phyloP scores from a whole-genome alignment of 306 rosid genomes.

The Rosa lucieae region DNA sequence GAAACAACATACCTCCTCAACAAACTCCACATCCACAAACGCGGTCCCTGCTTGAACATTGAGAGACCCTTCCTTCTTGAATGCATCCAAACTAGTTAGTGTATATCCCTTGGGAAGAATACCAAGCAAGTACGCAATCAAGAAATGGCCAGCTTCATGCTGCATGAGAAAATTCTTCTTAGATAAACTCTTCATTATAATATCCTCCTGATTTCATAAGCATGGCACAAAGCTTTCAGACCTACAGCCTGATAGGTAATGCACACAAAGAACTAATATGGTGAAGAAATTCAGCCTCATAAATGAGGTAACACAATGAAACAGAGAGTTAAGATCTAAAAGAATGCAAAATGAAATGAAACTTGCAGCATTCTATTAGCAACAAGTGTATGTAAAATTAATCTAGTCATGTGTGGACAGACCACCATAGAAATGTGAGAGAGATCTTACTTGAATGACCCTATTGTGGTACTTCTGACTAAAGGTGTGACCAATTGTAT shows the following conservation, averaged over 20 bases:
- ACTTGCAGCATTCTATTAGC: background rate
- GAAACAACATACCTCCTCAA: conserved; percentile 63
- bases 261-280: background rate
- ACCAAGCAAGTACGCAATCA: conserved; percentile 84
- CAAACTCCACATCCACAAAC: conserved; percentile 86
- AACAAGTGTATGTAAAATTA: background rate
- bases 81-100: conserved; percentile 76
- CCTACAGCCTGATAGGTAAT: background rate
- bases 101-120: conserved; percentile 84
- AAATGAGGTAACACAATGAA: background rate
- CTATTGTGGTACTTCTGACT: conserved; percentile 85
- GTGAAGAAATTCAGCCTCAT: background rate
- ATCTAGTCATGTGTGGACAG: background rate
- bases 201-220: background rate
- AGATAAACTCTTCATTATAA: conserved; percentile 23
- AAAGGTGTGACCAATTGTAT: conserved; percentile 80
- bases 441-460: conserved; percentile 73
- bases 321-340: background rate
- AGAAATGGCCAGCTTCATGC: conserved; percentile 99
- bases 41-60: conserved; percentile 97
- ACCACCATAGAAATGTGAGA: background rate
- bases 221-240: background rate
- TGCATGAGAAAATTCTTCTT: conserved; percentile 33
- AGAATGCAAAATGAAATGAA: background rate
- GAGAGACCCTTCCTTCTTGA: conserved; percentile 83